Percentiles rank a stretch among this genome's conserved stretches.
Evolutionary conservation across 345 rosid genomes (phyloP).

Genomic region (Balakata baccata): DNA sequence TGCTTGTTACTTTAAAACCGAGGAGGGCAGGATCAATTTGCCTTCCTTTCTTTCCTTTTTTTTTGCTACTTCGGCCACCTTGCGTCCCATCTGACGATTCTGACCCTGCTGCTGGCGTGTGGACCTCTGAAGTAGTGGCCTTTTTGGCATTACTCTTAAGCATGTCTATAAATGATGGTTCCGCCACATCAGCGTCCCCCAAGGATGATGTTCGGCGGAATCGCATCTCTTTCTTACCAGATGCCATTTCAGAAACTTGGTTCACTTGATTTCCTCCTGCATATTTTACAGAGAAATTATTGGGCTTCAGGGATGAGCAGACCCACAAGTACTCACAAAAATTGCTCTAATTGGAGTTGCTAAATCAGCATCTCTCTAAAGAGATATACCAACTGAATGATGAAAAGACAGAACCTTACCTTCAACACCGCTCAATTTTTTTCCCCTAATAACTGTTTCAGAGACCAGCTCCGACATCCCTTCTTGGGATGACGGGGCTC

Average conservation of each 20-base stretch:
- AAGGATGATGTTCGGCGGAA: constrained; percentile 48
- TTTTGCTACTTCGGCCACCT: constrained; percentile 39
- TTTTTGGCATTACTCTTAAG: constrained; percentile 49
- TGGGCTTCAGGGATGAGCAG: too few species aligned
- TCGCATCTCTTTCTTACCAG: constrained; percentile 43
- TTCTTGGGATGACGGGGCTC: constrained; percentile 21
- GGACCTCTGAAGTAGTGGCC: constrained; percentile 14
- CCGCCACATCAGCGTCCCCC: constrained; percentile 46
- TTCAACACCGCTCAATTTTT: constrained; percentile 8
- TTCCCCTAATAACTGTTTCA: constrained; percentile 8
- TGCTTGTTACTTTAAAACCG: constrained; percentile 32
- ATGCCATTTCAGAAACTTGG: constrained; percentile 25
- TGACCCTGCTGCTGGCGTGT: constrained; percentile 10
- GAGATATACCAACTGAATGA: too few species aligned
- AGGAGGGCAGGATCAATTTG: constrained; percentile 33
- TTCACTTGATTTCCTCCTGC: constrained; percentile 20
- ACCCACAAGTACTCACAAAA: too few species aligned
- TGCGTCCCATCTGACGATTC: constrained; percentile 30
- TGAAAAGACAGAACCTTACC: constrained; percentile 9
- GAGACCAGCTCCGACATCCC: constrained; percentile 21
- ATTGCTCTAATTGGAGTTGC: not conserved
- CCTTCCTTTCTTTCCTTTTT: constrained; percentile 29
- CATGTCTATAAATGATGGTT: constrained; percentile 79
- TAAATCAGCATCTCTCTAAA: not conserved
- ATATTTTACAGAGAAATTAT: not conserved